Evolutionary conservation across 2,329 filamentous ascomycete species (phyloP).

Genomic region (Epichloe baconii): DNA sequence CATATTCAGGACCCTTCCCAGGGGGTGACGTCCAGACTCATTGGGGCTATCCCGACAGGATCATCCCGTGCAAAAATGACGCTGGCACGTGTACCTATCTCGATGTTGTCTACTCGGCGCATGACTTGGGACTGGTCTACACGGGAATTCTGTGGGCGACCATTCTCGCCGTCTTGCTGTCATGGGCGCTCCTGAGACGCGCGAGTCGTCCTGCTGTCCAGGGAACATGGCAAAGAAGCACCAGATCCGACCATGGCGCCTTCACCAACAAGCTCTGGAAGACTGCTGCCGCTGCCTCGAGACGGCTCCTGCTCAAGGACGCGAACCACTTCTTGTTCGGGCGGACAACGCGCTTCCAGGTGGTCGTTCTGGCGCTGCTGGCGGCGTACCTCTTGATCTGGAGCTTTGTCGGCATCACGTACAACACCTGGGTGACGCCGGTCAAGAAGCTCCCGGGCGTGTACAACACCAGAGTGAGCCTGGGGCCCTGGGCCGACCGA

Average conservation of each 20-base stretch:
- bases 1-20: slow-evolving; percentile 31
- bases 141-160: slow-evolving; percentile 36
- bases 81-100: slow-evolving; percentile 36
- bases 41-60: slow-evolving; percentile 34
- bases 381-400: slow-evolving; percentile 52
- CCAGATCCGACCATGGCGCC: slow-evolving; percentile 8
- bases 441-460: slow-evolving; percentile 41
- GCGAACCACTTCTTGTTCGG: slow-evolving; percentile 47
- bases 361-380: slow-evolving; percentile 45
- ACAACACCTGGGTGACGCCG: slow-evolving; percentile 57
- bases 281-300: slow-evolving; percentile 24
- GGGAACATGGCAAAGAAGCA: slow-evolving; percentile 7
- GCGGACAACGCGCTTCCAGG: slow-evolving; percentile 53
- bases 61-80: slow-evolving; percentile 32
- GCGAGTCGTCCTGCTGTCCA: slow-evolving; percentile 13
- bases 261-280: slow-evolving; percentile 18
- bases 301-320: slow-evolving; percentile 47
- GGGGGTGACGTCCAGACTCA: slow-evolving; percentile 25
- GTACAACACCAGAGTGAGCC: slow-evolving; percentile 49
- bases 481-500: slow-evolving; percentile 58
- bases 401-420: slow-evolving; percentile 55
- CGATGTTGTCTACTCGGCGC: slow-evolving; percentile 35
- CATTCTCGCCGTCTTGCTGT: slow-evolving; percentile 28
- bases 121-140: slow-evolving; percentile 38
- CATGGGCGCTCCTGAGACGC: slow-evolving; percentile 24